Percentiles rank a stretch among this genome's conserved stretches.
Conservation (phyloP, 2,329 filamentous ascomycete species). For the Remersonia thermophila region DNA sequence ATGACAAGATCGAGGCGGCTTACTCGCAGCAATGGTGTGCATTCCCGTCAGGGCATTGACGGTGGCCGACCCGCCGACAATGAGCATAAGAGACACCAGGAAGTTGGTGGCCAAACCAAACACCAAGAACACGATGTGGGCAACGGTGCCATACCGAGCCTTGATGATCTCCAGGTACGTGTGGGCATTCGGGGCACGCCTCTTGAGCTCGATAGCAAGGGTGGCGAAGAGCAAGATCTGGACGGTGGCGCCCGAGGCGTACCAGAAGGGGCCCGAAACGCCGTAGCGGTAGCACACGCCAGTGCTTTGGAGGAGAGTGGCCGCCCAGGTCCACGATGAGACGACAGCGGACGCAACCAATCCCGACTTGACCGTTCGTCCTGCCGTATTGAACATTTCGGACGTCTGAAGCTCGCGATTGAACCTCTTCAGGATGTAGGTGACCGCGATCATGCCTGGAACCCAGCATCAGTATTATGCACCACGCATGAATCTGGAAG, state of each 20-base stretch:
- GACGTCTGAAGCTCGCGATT: conserved; percentile 67
- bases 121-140: conserved; percentile 68
- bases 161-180: conserved; percentile 73
- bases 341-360: conserved; percentile 84
- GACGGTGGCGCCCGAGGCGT: conserved; percentile 61
- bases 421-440: conserved; percentile 26
- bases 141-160: conserved; percentile 59
- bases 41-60: conserved; percentile 60
- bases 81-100: conserved; percentile 76
- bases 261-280: conserved; percentile 48
- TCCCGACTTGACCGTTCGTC: conserved; percentile 77
- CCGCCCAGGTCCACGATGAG: conserved; percentile 87
- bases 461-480: conserved; percentile 1
- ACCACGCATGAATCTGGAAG: background rate
- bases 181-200: conserved; percentile 77
- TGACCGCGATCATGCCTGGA: conserved; percentile 27
- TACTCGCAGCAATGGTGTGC: conserved; percentile 60
- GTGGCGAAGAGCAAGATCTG: conserved; percentile 86
- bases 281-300: conserved; percentile 76
- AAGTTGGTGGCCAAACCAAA: conserved; percentile 80
- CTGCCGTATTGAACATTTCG: conserved; percentile 86
- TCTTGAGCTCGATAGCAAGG: conserved; percentile 79
- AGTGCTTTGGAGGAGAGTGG: conserved; percentile 66
- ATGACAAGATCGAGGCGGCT: background rate
- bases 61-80: conserved; percentile 73